These are phyloP conservation scores for Globisporangium solare DNA, from an alignment of 352 stramenopile species.

Conservation along the genomic window DNA sequence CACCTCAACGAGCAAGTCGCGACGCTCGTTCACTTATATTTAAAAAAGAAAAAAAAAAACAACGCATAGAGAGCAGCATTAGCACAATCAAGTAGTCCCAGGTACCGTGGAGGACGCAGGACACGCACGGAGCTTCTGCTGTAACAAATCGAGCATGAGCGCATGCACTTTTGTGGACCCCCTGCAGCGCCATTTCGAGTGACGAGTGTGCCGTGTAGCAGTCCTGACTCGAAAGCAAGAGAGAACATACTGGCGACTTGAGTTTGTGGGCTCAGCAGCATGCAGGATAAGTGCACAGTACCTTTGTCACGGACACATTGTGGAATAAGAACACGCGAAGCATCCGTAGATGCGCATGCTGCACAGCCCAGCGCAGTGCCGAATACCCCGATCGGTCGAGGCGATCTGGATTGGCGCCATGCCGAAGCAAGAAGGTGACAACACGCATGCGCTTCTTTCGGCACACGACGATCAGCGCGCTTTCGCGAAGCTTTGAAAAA, in stretches of 20 bases:
- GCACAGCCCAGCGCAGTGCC: conserved; percentile 43
- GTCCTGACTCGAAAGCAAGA: conserved; percentile 17
- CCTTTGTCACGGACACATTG: conserved; percentile 37
- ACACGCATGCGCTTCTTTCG: conserved; percentile 34
- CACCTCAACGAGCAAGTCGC: conserved; percentile 26
- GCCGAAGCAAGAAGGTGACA: conserved; percentile 38
- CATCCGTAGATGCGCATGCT: conserved; percentile 28
- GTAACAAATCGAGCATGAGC: conserved; percentile 34
- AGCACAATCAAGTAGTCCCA: background rate
- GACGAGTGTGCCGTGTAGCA: conserved; percentile 43
- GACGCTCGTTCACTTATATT: conserved; percentile 30
- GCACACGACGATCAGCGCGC: conserved; percentile 42
- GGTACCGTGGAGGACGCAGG: background rate
- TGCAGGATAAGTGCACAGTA: background rate
- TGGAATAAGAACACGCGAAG: conserved; percentile 33
- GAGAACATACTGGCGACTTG: background rate
- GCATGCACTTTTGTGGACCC: conserved; percentile 27
- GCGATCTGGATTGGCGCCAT: conserved; percentile 29
- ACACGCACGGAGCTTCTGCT: conserved; percentile 38
- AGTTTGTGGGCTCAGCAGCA: background rate
- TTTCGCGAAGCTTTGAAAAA: conserved; percentile 29
- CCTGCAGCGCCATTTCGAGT: conserved; percentile 32
- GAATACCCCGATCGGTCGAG: conserved; percentile 45
- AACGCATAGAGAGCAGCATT: background rate
- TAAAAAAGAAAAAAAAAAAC: too few species aligned